phyloP scores from a whole-genome alignment of 768 basidiomycete species.

The Lactarius hatsudake region DNA sequence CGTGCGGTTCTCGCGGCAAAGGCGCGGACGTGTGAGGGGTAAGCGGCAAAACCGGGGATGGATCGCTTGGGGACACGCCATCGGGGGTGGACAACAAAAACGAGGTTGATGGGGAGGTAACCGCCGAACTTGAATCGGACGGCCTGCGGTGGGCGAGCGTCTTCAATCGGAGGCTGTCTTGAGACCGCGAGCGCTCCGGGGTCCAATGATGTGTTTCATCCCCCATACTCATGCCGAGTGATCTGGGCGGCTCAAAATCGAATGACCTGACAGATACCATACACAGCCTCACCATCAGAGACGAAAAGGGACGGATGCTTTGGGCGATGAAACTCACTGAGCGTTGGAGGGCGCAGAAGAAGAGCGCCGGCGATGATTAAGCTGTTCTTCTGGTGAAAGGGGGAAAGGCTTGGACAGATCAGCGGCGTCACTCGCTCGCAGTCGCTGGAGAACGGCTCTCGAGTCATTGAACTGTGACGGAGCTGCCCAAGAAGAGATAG shows the following conservation, averaged over 20 bases:
- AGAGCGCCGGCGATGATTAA: conserved; percentile 15
- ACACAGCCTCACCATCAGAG: neutral
- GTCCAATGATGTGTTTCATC: conserved; percentile 19
- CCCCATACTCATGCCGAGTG: neutral
- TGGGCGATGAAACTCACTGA: conserved; percentile 8
- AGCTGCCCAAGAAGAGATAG: conserved; percentile 45
- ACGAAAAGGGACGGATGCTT: neutral
- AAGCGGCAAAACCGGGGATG: conserved; percentile 24
- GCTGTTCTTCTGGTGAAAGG: neutral
- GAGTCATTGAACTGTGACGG: conserved; percentile 23
- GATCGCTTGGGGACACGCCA: conserved; percentile 27
- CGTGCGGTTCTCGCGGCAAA: conserved; percentile 16
- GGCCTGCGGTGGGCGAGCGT: conserved; percentile 16
- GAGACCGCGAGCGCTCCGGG: conserved; percentile 21
- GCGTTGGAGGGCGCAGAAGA: conserved; percentile 17
- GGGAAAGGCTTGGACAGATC: neutral
- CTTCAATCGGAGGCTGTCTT: conserved; percentile 8
- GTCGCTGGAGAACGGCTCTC: conserved; percentile 23
- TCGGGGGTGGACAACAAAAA: conserved; percentile 23
- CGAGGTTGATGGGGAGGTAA: conserved; percentile 27
- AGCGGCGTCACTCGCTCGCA: conserved; percentile 17
- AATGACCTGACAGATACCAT: conserved; percentile 4
- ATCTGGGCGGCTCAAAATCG: conserved; percentile 7
- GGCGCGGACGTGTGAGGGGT: conserved; percentile 18
- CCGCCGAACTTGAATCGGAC: conserved; percentile 21